These are phyloP conservation scores for Apiospora rasikravindrae DNA, from an alignment of 2,329 filamentous ascomycete species.

Conservation along the genomic window DNA sequence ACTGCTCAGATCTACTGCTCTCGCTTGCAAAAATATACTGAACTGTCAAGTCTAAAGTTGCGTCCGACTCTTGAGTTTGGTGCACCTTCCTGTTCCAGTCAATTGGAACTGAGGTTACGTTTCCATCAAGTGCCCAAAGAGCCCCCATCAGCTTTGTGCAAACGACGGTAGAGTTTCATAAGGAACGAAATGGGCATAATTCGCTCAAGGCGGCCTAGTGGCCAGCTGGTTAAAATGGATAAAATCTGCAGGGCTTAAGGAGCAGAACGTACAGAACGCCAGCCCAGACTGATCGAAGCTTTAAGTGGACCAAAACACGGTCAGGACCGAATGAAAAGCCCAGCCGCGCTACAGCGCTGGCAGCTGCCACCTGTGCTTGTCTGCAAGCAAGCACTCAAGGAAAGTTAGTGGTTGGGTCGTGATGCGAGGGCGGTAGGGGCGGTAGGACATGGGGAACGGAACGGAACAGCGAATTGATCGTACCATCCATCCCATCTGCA, in stretches of 20 bases:
- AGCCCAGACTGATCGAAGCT: conserved; percentile 7
- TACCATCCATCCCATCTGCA: neutral
- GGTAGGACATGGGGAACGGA: neutral
- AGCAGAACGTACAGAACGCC: neutral
- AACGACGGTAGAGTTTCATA: too few species aligned
- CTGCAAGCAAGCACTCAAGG: neutral
- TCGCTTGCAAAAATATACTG: too few species aligned
- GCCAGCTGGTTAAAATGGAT: neutral
- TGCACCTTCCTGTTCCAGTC: too few species aligned
- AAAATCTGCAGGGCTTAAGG: neutral
- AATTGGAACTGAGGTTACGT: too few species aligned
- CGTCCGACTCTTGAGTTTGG: too few species aligned
- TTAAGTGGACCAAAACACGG: conserved; percentile 11
- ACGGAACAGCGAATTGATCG: neutral
- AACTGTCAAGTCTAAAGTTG: too few species aligned
- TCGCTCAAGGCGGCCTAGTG: neutral
- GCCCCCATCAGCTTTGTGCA: neutral
- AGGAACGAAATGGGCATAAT: neutral
- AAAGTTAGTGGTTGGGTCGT: neutral
- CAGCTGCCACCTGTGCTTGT: neutral
- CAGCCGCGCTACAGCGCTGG: neutral
- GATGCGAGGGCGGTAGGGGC: neutral
- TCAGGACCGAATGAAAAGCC: neutral
- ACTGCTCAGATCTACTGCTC: too few species aligned
- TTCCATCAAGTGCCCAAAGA: too few species aligned